These are phyloP conservation scores for Condylostoma magnum DNA, from an alignment of 169 alveolate species.

Conservation along the genomic window DNA sequence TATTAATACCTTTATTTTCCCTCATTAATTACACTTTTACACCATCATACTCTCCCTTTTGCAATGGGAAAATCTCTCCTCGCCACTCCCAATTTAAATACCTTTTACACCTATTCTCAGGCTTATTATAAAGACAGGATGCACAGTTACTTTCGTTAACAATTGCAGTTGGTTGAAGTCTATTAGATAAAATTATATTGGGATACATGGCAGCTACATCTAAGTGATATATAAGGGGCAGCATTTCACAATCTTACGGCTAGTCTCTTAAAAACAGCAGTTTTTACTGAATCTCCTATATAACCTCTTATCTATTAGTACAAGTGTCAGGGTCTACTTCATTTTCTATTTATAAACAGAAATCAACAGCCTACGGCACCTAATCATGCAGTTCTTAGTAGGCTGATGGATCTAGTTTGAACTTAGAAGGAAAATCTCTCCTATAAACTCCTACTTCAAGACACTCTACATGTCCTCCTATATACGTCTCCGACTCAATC, in stretches of 20 bases:
- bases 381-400: slow-evolving; percentile 84
- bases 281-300: slow-evolving; percentile 24
- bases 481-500: slow-evolving; percentile 84
- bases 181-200: slow-evolving; percentile 97
- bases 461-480: slow-evolving; percentile 98
- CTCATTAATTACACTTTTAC: slow-evolving; percentile 29
- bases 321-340: slow-evolving; percentile 38
- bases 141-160: slow-evolving; percentile 93
- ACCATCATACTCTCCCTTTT: slow-evolving; percentile 81
- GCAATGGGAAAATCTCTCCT: slow-evolving; percentile 89
- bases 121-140: slow-evolving; percentile 93
- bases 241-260: slow-evolving; percentile 44
- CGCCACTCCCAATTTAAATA: slow-evolving; percentile 93
- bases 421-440: slow-evolving; percentile 93
- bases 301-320: slow-evolving; percentile 33
- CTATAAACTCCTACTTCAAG: slow-evolving; percentile 96
- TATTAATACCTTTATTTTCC: slow-evolving; percentile 68
- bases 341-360: slow-evolving; percentile 46
- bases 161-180: slow-evolving; percentile 98
- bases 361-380: slow-evolving; percentile 54
- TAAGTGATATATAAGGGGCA: slow-evolving; percentile 95
- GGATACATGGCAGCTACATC: slow-evolving; percentile 99
- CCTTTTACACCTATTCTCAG: slow-evolving; percentile 82
- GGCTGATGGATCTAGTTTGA: slow-evolving; percentile 86
- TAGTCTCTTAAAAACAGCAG: slow-evolving; percentile 34